A percentile compares a stretch with the other conserved stretches of the same genome.
Conservation (phyloP, 2,329 filamentous ascomycete species). For the Claviceps lovelessii region DNA sequence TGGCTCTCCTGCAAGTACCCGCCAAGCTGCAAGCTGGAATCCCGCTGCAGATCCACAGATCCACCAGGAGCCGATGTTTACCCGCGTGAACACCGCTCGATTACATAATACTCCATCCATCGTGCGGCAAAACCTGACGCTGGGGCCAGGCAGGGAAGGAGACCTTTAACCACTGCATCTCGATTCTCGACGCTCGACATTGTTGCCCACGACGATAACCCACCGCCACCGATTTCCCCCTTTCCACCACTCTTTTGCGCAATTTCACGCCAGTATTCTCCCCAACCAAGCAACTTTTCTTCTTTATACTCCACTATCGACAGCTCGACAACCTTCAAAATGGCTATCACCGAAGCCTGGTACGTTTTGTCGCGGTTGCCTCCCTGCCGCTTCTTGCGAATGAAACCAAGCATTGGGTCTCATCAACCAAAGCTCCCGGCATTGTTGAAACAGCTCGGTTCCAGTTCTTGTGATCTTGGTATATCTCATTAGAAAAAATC, state of each 20-base stretch:
- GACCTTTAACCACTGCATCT: constrained; percentile 22
- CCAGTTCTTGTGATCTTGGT: not conserved
- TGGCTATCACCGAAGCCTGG: constrained; percentile 65
- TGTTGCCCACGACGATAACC: constrained; percentile 7
- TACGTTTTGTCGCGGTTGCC: constrained; percentile 38
- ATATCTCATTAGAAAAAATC: not conserved
- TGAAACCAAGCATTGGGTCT: constrained; percentile 5
- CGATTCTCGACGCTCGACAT: constrained; percentile 12
- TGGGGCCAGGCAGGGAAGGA: constrained; percentile 23
- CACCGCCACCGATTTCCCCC: constrained; percentile 13
- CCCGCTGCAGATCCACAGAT: not conserved
- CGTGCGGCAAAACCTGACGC: constrained; percentile 28
- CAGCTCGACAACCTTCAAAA: constrained; percentile 34
- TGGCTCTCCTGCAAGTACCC: no score
- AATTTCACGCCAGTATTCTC: not conserved
- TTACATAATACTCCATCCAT: constrained; percentile 4
- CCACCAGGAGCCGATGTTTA: not conserved
- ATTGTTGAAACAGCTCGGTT: constrained; percentile 9
- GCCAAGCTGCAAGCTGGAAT: no score
- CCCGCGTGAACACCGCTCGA: not conserved
- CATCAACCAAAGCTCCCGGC: constrained; percentile 13
- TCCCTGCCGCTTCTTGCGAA: constrained; percentile 15
- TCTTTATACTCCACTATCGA: constrained; percentile 7
- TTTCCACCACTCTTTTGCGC: constrained; percentile 6
- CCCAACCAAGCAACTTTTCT: constrained; percentile 2